Base-by-base conservation (phyloP, 257 asterid genomes). In the Rauvolfia tetraphylla region DNA sequence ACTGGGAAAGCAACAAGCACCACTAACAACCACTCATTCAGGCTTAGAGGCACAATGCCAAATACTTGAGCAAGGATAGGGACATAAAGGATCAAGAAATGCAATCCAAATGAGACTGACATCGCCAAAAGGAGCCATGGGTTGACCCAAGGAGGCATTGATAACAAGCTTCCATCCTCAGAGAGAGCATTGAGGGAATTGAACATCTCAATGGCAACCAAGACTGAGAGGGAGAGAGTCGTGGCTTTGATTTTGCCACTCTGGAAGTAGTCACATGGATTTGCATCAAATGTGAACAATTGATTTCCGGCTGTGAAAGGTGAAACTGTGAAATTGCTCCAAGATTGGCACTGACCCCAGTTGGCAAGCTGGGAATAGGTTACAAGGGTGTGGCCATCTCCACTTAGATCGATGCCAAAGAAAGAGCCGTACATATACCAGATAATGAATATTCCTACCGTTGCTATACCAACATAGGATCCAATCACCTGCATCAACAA, bases 101-200 rank as follows among this genome's bases (percentile, higher is more conserved):
- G 99, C 86, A 95, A 53, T 53, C 97, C 99, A 20, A 95, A 95
- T 5, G 99, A 95, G 83, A 91, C 73, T 0, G 99, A 91, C 98
- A 95, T 93, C 10, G 99, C 99, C 86, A 95, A 61, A 74, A 95
- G 98, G 56, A 95, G 95, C 91, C 94, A 87, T 0, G 97, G 99
- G 89, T 95, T 95, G 81, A 91, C 97, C 99, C 99, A 95, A 0
- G 99, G 99, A 44, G 99, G 99, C 99, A 95, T 95, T 14, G 96
- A 42, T 22, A 90, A 0, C 23, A 95, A 93, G 76, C 99, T 95
- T 67, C 99, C 97, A n/a, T 95, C 99, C 77, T 95, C 99, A 0
- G 99, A 95, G 39, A 93, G 90, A 23, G 98, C 99, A 51, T 95
- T 95, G 57, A 95, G 89, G 63, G 99, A 95, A 76, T 95, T 95